Evolutionary conservation across 106 monocot genomes (phyloP), one percentile per base, ranked within the genome.

Genomic region (Apostasia shenzhenica): DNA sequence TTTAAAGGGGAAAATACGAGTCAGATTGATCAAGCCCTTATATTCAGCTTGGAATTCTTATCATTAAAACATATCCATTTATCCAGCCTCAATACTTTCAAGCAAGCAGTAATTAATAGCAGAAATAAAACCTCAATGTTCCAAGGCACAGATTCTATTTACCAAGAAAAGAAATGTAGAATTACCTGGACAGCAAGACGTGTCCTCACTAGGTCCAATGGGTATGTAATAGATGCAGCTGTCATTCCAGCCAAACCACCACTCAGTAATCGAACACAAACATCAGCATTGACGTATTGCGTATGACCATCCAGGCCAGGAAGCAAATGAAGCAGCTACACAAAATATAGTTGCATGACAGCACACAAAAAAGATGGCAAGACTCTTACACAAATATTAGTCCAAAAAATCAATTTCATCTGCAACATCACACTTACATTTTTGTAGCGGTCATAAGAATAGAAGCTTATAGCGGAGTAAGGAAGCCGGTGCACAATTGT

Each of bases 381-480:
- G 10, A 68, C 41, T 54, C 54, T 53, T 43, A 54, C 0, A 46
- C 13, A 51, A 55, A 68, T 43, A 54, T 26, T 48, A 41, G 13
- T 4, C 7, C 75, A 66, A 46, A 70, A 48, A 50, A 58, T 8
- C 41, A 4, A 1, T 49, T 40, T 12, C 45, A 46, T 10, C 8
- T 50, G 26, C 65, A 45, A 11, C 64, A 45, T 67, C 47, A 39
- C 47, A 57, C 76, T 72, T 76, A 81, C 81, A 62, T 45, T 81
- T 66, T 91, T 91, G 68, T 91, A 91, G 39, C 77, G 84, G 5
- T 84, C 91, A 73, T 87, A 91, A 13, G 91, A 66, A 81, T 87
- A 91, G 61, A 91, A 91, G 76, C 80, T 91, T 39, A 91, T 91
- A 6, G 91, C 82, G 50, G 91, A 91, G 66, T 84, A 91, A 46